Conservation (phyloP, 768 basidiomycete species). For the Lactarius psammicola region DNA sequence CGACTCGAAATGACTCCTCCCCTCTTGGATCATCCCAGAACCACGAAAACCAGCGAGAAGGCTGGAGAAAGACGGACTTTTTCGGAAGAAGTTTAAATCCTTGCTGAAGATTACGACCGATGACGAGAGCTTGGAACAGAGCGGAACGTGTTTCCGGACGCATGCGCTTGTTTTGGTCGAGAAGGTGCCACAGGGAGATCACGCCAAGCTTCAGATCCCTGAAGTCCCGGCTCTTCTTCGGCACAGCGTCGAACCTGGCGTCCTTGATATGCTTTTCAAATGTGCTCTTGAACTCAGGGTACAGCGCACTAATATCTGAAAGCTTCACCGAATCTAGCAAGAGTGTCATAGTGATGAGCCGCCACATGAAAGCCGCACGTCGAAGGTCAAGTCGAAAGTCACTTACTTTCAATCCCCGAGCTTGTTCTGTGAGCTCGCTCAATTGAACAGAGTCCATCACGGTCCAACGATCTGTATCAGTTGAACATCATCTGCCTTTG, state of each 20-base stretch:
- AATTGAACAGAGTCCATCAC: neutral
- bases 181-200: neutral
- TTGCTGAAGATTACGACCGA: neutral
- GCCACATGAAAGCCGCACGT: neutral
- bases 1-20: neutral
- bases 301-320: neutral
- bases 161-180: neutral
- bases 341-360: neutral
- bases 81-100: neutral
- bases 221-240: neutral
- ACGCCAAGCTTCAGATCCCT: conserved; percentile 2
- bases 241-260: neutral
- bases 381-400: too few species aligned
- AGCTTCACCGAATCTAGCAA: neutral
- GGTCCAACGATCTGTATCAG: conserved; percentile 2
- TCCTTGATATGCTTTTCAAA: neutral
- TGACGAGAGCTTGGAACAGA: conserved; percentile 2
- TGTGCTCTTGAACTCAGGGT: neutral
- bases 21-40: neutral
- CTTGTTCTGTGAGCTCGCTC: too few species aligned
- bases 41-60: neutral
- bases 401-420: neutral
- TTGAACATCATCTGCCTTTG: neutral
- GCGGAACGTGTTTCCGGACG: neutral
- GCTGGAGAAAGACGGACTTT: neutral